Percentiles rank a stretch among this genome's conserved stretches.
Evolutionary conservation across 352 stramenopile genomes (phyloP).

Genomic region (Globisporangium nunn): DNA sequence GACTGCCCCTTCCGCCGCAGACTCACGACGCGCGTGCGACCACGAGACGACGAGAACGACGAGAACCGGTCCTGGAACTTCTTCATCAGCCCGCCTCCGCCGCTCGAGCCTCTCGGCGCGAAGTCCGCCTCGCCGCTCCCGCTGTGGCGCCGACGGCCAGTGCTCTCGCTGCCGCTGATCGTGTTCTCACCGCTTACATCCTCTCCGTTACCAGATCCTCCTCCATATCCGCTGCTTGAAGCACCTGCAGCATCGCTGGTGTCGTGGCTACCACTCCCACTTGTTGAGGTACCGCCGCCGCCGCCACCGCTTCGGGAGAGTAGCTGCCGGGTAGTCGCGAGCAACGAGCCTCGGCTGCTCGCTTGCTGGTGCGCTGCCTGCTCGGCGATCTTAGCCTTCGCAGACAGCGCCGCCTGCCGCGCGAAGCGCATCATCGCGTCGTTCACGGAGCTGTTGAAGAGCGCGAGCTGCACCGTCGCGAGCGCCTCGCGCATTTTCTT

Average conservation of each 20-base stretch:
- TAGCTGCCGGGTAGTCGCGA: slow-evolving; percentile 68
- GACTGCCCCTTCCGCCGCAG: slow-evolving; percentile 65
- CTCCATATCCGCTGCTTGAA: slow-evolving; percentile 4
- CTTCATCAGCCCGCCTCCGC: slow-evolving; percentile 53
- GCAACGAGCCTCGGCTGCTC: slow-evolving; percentile 48
- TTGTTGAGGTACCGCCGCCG: slow-evolving; percentile 1
- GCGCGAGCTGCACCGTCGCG: slow-evolving; percentile 44
- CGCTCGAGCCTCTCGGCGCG: background rate
- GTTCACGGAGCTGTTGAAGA: slow-evolving; percentile 70
- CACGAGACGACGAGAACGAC: slow-evolving; percentile 50
- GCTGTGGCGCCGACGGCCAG: slow-evolving; percentile 16
- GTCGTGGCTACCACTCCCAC: slow-evolving; percentile 23
- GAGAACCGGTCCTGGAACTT: slow-evolving; percentile 71
- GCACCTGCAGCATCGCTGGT: slow-evolving; percentile 13
- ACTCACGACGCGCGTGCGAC: slow-evolving; percentile 42
- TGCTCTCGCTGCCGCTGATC: slow-evolving; percentile 4
- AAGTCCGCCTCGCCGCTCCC: slow-evolving; percentile 4
- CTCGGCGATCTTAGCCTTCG: slow-evolving; percentile 77
- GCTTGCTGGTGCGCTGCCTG: slow-evolving; percentile 67
- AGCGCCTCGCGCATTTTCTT: slow-evolving; percentile 51
- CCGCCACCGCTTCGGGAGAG: slow-evolving; percentile 32
- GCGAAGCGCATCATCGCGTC: slow-evolving; percentile 82
- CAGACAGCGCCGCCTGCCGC: slow-evolving; percentile 66
- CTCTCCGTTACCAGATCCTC: slow-evolving; percentile 24
- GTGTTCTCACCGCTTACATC: slow-evolving; percentile 21